phyloP scores from a whole-genome alignment of 225 moss, liverwort and hornwort genomes.

The Asterella californica region DNA sequence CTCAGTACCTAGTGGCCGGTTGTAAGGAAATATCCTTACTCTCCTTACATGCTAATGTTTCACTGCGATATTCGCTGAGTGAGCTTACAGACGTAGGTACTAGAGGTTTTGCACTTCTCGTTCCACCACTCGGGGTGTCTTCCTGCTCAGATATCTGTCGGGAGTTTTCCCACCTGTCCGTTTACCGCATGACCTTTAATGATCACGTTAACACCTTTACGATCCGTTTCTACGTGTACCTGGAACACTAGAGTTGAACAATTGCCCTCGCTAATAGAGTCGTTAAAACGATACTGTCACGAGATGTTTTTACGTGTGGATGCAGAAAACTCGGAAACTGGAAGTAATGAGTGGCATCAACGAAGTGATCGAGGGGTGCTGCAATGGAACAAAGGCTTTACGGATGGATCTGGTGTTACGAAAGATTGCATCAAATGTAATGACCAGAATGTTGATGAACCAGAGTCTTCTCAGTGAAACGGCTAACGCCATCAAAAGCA shows the following conservation, averaged over 20 bases:
- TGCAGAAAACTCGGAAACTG: neutral
- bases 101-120: too few relatives aligned
- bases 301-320: neutral
- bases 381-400: neutral
- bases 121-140: neutral
- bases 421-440: neutral
- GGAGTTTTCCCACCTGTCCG: too few relatives aligned
- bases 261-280: too few relatives aligned
- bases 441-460: conserved; percentile 5
- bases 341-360: conserved; percentile 1
- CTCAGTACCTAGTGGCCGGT: too few relatives aligned
- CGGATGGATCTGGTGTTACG: neutral
- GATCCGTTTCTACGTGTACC: too few relatives aligned
- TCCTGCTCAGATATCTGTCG: neutral
- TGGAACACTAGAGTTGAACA: too few relatives aligned
- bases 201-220: neutral
- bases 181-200: too few relatives aligned
- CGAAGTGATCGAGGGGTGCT: neutral
- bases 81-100: too few relatives aligned
- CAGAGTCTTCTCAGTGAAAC: neutral
- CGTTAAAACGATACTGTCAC: neutral
- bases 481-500: neutral
- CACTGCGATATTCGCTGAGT: neutral
- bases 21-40: too few relatives aligned
- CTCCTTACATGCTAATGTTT: too few relatives aligned